Evolutionary conservation across 306 rosid species (phyloP), one percentile per base, ranked within the genome.

Genomic region (Corylus americana): DNA sequence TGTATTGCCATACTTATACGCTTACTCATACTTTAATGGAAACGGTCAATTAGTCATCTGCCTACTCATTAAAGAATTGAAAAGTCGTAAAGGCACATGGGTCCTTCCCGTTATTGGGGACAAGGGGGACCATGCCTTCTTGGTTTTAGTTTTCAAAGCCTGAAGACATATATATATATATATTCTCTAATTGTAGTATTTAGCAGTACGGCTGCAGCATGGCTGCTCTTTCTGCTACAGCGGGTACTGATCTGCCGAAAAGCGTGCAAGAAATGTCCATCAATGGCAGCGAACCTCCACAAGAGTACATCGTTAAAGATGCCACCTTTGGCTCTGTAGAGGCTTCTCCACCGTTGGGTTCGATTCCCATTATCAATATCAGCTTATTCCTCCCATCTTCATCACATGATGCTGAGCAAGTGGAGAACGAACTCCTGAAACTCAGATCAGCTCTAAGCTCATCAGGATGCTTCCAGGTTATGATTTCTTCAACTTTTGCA

Each of bases 401-500:
- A 54, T 10, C 50, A 20, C 22, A 42, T n/a, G 16, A 59, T 25
- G 0, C 66, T 42, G 1, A 59, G 25, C 29, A 59, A 59, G 70
- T 64, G 42, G 77, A 85, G 81, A n/a, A 12, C 4, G 90, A 93
- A 74, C 75, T 87, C 12, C 54, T 81, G 8, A 90, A 83, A 79
- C 90, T 91, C 4, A 81, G 78, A 83, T 84, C 88, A 74, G 86
- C 92, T 86, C 92, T 93, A 13, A 67, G 77, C 78, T 78, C 87
- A 53, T 80, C 70, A 50, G 98, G 97, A 55, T 93, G 90, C 87
- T 87, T 91, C 75, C 97, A 91, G 97, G 97, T 93, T 29, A 4
- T 73, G 37, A 27, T 47, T 75, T 63, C 13, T 59, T 59, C 11
- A 22, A 59, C 25, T 0, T 25, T 59, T 22, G 25, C 17, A 44